Base-by-base conservation (phyloP, 345 rosid species). In the Carallia brachiata region DNA sequence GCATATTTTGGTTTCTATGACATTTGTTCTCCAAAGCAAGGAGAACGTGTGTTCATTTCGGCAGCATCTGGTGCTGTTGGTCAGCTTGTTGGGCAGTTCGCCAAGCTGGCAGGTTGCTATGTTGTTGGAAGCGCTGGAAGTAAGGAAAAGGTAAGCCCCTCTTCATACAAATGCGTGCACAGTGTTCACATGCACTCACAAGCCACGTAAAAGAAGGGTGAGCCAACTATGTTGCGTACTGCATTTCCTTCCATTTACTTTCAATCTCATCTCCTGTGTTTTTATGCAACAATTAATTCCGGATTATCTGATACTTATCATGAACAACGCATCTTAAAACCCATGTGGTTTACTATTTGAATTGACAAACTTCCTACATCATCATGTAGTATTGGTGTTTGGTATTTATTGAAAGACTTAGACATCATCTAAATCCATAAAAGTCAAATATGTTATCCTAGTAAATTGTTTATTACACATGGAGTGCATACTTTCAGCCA, bases 121-220 rank as follows among this genome's bases (percentile, higher is more conserved):
- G 82, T 78, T 34, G 82, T 74, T 40, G 82, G 82, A 52, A 78
- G 82, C 52, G 82, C 82, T 19, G 82, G 82, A 57, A 70, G 73
- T 30, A 67, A 70, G 50, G 76, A 78, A 5, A 78, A 78, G 68
- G 82, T 74, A 8, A 66, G 59, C 6, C 34, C 6, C 27, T n/a
- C 10, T 7, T 15, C 37, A 15, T 28, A 1, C 30, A 54, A 55
- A 28, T 55, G 27, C 30, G 23, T 0, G 59, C 59, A 55, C 1
- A 16, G 13, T 55, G 59, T 31, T 2, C 4, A 55, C 59, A 0
- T n/a, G 15, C 32, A 1, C 31, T 44, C 15, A 44, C 48, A 44
- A 44, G 12, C 48, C 48, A 44, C 48, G 3, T 44, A 6, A 2
- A 44, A 23, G 23, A 13, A 7, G 27, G 60, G 31, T 23, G 30